A percentile compares a stretch with the other conserved stretches of the same genome.
phyloP scores from a whole-genome alignment of 805 yeast genomes.

The Brettanomyces custersianus region DNA sequence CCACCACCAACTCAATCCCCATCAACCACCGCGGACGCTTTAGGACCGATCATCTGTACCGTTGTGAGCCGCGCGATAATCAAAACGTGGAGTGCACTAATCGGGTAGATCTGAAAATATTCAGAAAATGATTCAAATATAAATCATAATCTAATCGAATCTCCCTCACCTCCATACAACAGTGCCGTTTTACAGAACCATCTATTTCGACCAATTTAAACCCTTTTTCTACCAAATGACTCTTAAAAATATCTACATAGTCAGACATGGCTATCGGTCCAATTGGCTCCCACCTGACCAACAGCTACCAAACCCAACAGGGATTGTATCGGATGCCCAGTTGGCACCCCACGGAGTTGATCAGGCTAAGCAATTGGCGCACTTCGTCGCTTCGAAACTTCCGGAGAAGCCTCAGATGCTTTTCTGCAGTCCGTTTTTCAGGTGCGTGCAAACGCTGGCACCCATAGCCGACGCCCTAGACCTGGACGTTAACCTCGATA shows the following conservation, averaged over 20 bases:
- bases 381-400: conserved; percentile 36
- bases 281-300: conserved; percentile 84
- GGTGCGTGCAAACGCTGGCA: conserved; percentile 76
- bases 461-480: conserved; percentile 58
- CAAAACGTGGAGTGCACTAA: no score
- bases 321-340: conserved; percentile 82
- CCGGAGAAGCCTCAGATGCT: conserved; percentile 60
- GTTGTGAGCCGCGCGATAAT: no score
- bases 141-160: no score
- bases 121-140: no score
- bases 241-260: conserved; percentile 54
- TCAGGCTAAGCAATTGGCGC: conserved; percentile 77
- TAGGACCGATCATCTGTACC: no score
- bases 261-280: conserved; percentile 84
- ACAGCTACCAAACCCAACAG: conserved; percentile 83
- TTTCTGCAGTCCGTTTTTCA: conserved; percentile 76
- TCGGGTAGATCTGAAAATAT: no score
- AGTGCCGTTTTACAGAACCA: no score
- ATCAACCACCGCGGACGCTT: no score
- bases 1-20: no score
- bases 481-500: conserved; percentile 56
- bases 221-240: conserved; percentile 36
- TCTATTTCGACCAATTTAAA: no score
- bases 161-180: no score
- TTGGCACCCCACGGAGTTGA: conserved; percentile 81